Evolutionary conservation across 208 protist species (phyloP).

Genomic region (Endotrypanum monterogeii): DNA sequence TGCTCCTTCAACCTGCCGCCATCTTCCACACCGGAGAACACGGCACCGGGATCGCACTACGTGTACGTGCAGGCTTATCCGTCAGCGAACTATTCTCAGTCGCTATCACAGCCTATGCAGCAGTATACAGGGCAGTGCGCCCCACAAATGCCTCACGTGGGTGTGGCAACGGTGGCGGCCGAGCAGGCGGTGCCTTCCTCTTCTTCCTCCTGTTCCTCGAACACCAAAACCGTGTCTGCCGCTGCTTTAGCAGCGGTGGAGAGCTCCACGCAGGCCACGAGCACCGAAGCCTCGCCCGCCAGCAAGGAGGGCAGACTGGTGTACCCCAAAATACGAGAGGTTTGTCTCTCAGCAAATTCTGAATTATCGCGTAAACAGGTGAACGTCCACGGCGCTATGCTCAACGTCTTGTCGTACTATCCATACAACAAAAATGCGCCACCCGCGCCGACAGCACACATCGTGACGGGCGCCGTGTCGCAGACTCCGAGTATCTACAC

Average conservation of each 20-base stretch:
- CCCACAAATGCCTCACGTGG: not conserved
- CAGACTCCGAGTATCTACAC: conserved; percentile 10
- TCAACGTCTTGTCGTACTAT: conserved; percentile 37
- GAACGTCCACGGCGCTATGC: conserved; percentile 49
- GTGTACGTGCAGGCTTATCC: not conserved
- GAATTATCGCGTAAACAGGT: conserved; percentile 33
- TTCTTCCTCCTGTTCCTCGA: not conserved
- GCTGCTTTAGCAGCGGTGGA: not conserved
- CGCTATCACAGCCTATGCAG: not conserved
- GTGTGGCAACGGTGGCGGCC: not conserved
- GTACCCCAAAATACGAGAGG: not conserved
- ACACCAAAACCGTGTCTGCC: not conserved
- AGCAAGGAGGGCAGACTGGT: not conserved
- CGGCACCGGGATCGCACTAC: conserved; percentile 1
- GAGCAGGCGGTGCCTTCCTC: no score
- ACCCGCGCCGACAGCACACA: conserved; percentile 38
- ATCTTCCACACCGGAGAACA: not conserved
- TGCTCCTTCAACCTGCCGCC: not conserved
- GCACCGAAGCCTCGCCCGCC: not conserved
- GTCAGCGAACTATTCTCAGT: not conserved
- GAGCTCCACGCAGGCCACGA: not conserved
- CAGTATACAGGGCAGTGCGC: not conserved
- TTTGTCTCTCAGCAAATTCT: conserved; percentile 16
- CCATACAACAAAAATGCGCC: conserved; percentile 35
- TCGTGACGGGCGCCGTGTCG: conserved; percentile 31